These are phyloP conservation scores for Diaporthe aspalathi DNA, from an alignment of 2,329 filamentous ascomycete species.

Conservation along the genomic window DNA sequence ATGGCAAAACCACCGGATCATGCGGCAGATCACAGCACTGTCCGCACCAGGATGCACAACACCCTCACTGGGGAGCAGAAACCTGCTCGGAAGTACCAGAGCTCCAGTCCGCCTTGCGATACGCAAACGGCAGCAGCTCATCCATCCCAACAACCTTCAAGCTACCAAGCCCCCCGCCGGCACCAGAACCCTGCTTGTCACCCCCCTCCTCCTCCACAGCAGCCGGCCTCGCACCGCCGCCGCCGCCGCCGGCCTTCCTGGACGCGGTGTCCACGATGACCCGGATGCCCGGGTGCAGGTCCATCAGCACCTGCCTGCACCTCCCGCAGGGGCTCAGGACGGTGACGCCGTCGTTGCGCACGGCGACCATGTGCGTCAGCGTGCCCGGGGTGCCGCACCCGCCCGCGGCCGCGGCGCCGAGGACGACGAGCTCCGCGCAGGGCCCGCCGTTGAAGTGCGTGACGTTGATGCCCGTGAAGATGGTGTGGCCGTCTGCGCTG, in stretches of 20 bases:
- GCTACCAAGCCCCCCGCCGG: neutral
- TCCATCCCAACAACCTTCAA: conserved; percentile 4
- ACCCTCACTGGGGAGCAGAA: neutral
- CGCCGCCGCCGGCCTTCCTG: neutral
- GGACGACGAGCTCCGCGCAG: conserved; percentile 6
- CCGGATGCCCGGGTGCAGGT: conserved; percentile 6
- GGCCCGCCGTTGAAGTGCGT: conserved; percentile 26
- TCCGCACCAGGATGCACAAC: neutral
- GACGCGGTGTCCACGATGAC: neutral
- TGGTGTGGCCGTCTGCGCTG: conserved; percentile 27
- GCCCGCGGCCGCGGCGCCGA: conserved; percentile 3
- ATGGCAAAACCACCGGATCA: neutral
- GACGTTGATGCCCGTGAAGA: conserved; percentile 25
- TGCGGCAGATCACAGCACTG: neutral
- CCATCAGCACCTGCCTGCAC: conserved; percentile 12
- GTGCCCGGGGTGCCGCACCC: neutral
- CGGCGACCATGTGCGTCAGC: conserved; percentile 14
- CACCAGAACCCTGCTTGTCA: neutral
- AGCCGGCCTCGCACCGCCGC: neutral
- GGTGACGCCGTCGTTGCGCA: conserved; percentile 18
- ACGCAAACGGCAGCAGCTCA: conserved; percentile 17
- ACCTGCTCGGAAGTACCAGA: neutral
- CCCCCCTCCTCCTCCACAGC: neutral
- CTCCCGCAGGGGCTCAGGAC: conserved; percentile 16
- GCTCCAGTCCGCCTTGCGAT: conserved; percentile 13